Evolutionary conservation across 768 basidiomycete species (phyloP), one percentile per base, ranked within the genome.

Genomic region (Leccinellum luteum): DNA sequence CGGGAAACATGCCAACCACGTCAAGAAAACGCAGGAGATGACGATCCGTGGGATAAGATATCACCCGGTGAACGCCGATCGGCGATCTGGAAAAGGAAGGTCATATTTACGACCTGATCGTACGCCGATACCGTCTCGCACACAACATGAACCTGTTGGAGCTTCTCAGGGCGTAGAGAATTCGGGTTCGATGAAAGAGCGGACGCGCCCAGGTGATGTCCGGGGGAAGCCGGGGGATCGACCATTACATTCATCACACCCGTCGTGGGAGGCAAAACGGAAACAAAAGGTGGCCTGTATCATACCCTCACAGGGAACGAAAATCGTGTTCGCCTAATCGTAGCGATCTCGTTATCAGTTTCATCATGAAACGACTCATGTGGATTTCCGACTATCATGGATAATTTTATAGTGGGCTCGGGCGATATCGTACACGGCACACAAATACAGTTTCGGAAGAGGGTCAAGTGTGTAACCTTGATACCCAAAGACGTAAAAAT

Each of bases 191-290:
- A 47, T 17, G 0, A 35, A 32, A 30, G 50, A 25, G 15, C 27
- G 27, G 55, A 43, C 21, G 21, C 32, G 10, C 12, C 35, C 31
- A 19, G 25, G 10, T 14, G 44, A 43, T 49, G 15, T 41, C 32
- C 44, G 56, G 55, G 43, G 34, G 30, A 60, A 55, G 54, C 62
- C 41, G 38, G 59, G 30, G 7, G 58, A 67, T 17, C 45, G 68
- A 69, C 78, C 83, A 30, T 62, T 97, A 55, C 97, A 99, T 74
- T 78, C 83, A 30, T 62, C 97, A 55, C 97, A 99, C 74, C 96
- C 97, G 2, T 96, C 93, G 14, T 99, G 97, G 96, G 92, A 92
- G 72, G 97, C 97, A 6, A 98, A 95, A 75, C 81, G 80, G 73
- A 86, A 84, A 70, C 71, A 87, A 58, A 92, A 89, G 74, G 81